phyloP scores from a whole-genome alignment of 2,329 filamentous ascomycete species.

The Xylariomycetidae sp. region DNA sequence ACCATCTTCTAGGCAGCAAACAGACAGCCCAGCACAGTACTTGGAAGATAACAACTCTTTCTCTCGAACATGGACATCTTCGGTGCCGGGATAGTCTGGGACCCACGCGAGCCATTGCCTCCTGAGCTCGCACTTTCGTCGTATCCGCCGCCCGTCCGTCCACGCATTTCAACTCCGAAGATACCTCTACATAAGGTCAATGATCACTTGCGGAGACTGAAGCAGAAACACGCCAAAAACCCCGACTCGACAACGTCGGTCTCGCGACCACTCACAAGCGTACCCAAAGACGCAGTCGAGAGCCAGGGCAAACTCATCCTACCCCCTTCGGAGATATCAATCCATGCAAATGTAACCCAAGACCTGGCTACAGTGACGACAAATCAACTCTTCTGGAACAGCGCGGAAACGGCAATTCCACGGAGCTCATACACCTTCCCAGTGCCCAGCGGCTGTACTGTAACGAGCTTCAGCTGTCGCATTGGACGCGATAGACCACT shows the following conservation, averaged over 20 bases:
- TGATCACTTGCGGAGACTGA: no score
- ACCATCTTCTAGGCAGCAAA: neutral
- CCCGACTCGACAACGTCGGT: no score
- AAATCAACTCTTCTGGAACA: conserved; percentile 21
- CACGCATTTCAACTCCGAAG: neutral
- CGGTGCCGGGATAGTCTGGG: conserved; percentile 16
- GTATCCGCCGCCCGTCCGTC: neutral
- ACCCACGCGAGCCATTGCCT: conserved; percentile 19
- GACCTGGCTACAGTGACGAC: conserved; percentile 20
- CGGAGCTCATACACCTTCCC: conserved; percentile 22
- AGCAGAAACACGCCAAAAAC: no score
- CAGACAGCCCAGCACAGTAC: neutral
- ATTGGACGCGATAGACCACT: conserved; percentile 17
- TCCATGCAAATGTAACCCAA: conserved; percentile 17
- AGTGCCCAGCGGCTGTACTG: conserved; percentile 19
- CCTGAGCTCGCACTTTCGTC: neutral
- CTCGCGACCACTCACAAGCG: neutral
- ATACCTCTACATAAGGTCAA: no score
- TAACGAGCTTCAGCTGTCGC: conserved; percentile 20
- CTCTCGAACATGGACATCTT: conserved; percentile 9
- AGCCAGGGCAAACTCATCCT: conserved; percentile 11
- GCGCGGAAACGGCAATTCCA: conserved; percentile 15
- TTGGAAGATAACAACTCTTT: neutral
- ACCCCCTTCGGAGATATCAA: conserved; percentile 16
- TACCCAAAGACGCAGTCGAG: neutral